These are phyloP conservation scores for Clarkia xantiana DNA, from an alignment of 345 rosid genomes.

Conservation along the genomic window DNA sequence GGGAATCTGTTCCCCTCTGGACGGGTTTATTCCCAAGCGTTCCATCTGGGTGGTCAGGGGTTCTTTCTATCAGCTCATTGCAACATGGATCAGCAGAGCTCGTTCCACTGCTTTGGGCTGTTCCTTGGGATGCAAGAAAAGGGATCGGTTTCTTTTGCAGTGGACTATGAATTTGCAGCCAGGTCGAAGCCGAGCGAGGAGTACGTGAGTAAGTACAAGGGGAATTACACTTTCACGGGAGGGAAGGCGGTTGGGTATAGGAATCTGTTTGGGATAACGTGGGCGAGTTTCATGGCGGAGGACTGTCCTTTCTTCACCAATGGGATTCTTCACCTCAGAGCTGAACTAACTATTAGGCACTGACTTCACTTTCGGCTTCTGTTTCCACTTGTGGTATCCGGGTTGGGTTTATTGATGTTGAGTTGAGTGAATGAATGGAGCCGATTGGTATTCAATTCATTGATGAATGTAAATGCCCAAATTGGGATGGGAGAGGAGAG, in stretches of 20 bases:
- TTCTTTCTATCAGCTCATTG: slow-evolving; percentile 96
- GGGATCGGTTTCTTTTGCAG: slow-evolving; percentile 83
- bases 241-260: slow-evolving; percentile 98
- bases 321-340: slow-evolving; percentile 83
- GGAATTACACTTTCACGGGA: slow-evolving; percentile 90
- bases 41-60: slow-evolving; percentile 99
- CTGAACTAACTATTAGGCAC: slow-evolving; percentile 83
- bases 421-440: too few species aligned
- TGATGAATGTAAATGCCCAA: too few species aligned
- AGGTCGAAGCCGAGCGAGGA: slow-evolving; percentile 72
- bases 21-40: slow-evolving; percentile 93
- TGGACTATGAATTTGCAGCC: slow-evolving; percentile 92
- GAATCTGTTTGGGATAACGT: slow-evolving; percentile 67
- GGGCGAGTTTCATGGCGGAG: slow-evolving; percentile 70
- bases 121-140: slow-evolving; percentile 99
- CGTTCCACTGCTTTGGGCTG: slow-evolving; percentile 87
- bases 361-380: slow-evolving; percentile 9
- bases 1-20: slow-evolving; percentile 73
- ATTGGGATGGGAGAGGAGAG: too few species aligned
- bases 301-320: slow-evolving; percentile 79
- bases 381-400: too few species aligned
- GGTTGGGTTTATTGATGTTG: too few species aligned
- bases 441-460: too few species aligned
- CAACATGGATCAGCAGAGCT: slow-evolving; percentile 99
- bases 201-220: slow-evolving; percentile 74